Percentiles rank a stretch among this genome's conserved stretches.
phyloP scores from a whole-genome alignment of 345 rosid genomes.

The Pugionium dolabratum region DNA sequence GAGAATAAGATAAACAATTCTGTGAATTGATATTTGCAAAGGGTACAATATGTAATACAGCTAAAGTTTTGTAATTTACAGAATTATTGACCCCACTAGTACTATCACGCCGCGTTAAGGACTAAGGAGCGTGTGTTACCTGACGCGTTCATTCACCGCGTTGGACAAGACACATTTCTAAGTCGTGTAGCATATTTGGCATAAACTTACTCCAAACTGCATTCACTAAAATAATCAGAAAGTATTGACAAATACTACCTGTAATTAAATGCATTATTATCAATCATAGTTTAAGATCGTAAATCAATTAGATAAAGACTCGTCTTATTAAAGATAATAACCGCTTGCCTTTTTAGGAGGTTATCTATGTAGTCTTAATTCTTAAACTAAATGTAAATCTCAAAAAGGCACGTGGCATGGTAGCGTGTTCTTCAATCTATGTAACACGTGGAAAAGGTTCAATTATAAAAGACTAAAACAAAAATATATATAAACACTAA shows the following conservation, averaged over 20 bases:
- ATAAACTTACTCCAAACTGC: not conserved
- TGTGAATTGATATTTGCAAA: not conserved
- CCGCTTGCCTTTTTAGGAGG: not conserved
- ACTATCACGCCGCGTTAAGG: slow-evolving; percentile 22
- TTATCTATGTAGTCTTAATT: not conserved
- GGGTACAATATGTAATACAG: not conserved
- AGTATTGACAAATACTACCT: not conserved
- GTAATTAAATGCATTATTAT: not conserved
- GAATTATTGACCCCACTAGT: not conserved
- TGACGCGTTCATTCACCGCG: slow-evolving; percentile 25
- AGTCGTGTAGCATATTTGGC: not conserved
- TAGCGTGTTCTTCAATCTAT: not conserved
- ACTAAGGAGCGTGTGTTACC: slow-evolving; percentile 13
- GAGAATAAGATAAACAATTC: too few relatives aligned
- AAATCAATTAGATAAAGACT: not conserved
- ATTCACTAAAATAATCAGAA: not conserved
- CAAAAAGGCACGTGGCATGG: slow-evolving; percentile 10
- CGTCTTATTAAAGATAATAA: not conserved
- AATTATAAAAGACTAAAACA: too few relatives aligned
- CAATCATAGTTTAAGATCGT: not conserved
- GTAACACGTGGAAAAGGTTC: slow-evolving; percentile 5
- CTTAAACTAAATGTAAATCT: not conserved
- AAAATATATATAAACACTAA: not conserved
- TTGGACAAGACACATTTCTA: slow-evolving; percentile 24
- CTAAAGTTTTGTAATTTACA: not conserved